Evolutionary conservation across 2,329 filamentous ascomycete genomes (phyloP), one percentile per base, ranked within the genome.

Genomic region (Juglanconis oblonga): DNA sequence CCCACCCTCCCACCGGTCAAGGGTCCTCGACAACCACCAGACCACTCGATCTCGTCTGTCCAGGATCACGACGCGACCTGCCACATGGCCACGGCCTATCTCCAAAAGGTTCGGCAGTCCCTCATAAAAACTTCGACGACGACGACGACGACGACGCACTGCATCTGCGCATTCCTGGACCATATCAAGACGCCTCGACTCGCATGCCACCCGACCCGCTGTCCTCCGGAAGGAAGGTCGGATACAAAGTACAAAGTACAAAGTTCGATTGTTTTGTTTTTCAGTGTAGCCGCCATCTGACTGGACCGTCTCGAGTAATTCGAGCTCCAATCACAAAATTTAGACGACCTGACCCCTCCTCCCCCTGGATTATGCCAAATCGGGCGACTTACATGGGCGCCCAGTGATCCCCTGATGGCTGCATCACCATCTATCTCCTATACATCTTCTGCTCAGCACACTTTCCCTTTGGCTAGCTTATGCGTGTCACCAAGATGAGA

Each of bases 361-460:
- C 49, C 60, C 56, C 60, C 60, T 62, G 57, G 36, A 38, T 62
- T 33, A 53, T 56, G n/a, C 60, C 60, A 29, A 38, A 62, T 62
- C 49, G 35, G 60, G 56, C 40, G 42, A 56, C 51, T 62, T 45
- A 56, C 48, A 56, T 53, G 48, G 52, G 17, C 13, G 13, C n/a
- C 44, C n/a, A 17, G 40, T 24, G 13, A 31, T 53, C 35, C 42
- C 52, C 42, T 32, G 32, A 32, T 55, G 42, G 52, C 52, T 47
- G 42, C 42, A 13, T 47, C 47, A 14, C 47, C 31, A 8, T 9
- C 52, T 36, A 33, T 54, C 24, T 44, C 24, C n/a, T n/a, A 24
- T 54, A 3, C 11, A 17, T 14, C 14, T 11, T 36, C 31, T 45
- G 24, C 17, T 54, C 10, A 6, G 8, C 32, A 32, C 14, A 4